Base-by-base conservation (phyloP, 2,329 filamentous ascomycete species). In the Biscogniauxia sp. region DNA sequence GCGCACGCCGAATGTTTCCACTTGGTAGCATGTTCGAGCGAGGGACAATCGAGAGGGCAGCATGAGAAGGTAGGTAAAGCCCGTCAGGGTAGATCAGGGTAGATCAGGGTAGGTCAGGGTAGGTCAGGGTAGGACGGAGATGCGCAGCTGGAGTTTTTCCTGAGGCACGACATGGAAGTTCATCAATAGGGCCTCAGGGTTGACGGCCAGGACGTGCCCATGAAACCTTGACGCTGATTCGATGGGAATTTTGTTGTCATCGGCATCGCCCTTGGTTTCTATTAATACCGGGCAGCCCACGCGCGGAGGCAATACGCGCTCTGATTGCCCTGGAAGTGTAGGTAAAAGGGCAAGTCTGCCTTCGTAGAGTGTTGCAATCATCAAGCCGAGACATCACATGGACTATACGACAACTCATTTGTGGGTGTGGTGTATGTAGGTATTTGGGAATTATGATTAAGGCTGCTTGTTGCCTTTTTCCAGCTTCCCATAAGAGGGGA, bases 11-110 rank as follows among this genome's bases (percentile, higher is more conserved):
- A 60, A 63, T 61, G 62, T 66, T 62, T 64, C 67, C 64, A 64
- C 65, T 59, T 53, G 60, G 64, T 63, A 60, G 59, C 62, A 65
- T 62, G 63, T 65, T 65, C 59, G 65, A 54, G 59, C 60, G 58
- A 53, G 51, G 17, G 51, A n/a, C 26, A 54, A 51, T 54, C 52
- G 7, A 25, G 25, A 53, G 52, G 52, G 52, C 52, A 53, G 41
- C 32, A 57, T 55, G n/a, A 32, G 50, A 53, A 28, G 23, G 56
- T 17, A 11, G 51, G 53, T 25, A 52, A 45, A 13, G 28, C 28
- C 28, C 28, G 28, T 7, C 28, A 32, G 62, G 56, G n/a, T n/a
- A n/a, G n/a, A n/a, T n/a, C n/a, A n/a, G n/a, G n/a, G 59, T 66
- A 62, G 57, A 20, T 61, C 61, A 62, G 61, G 56, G 61, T 66